Evolutionary conservation across 768 basidiomycete species (phyloP), one percentile per base, ranked within the genome.

Genomic region (Sporobolomyces pararoseus): DNA sequence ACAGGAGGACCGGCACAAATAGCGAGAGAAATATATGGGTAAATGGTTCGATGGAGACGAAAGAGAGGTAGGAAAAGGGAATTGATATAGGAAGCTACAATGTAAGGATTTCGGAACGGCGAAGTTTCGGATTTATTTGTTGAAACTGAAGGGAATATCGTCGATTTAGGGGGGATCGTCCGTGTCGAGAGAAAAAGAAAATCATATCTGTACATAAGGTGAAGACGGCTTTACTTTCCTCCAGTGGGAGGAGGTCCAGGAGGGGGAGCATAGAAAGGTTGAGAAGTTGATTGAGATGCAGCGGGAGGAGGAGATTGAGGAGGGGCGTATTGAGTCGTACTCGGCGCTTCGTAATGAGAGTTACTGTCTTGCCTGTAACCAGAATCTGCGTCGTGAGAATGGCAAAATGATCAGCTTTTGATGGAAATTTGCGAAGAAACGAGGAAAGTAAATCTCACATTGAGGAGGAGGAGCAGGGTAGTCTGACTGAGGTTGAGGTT

Each of bases 271-370:
- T 61, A 64, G 32, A 44, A 55, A 32, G 64, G 64, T 37, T 57
- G 44, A 7, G 65, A 37, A 5, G 64, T 66, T 16, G 46, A 62
- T 21, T 50, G 25, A 16, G 31, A 51, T 0, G 70, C 70, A 13
- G 71, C 71, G 44, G 71, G 66, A 7, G 71, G 71, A 6, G 71
- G 66, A 2, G 62, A 60, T 4, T 35, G 19, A 17, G 71, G 71
- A 5, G 71, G 71, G 3, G 71, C 65, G 46, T 61, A 72, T 12
- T 63, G 54, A n/a, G 44, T 37, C 31, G 17, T 17, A 12, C 42
- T 53, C 27, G 44, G 46, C 4, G 51, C 17, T 23, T 66, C 23
- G 65, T 66, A 71, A 23, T 52, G 61, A 17, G 62, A 64, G 9
- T 25, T 14, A 14, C 46, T 23, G 29, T 72, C 66, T 19, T 50